These are phyloP conservation scores for Nicotiana tabacum DNA, from an alignment of 257 asterid species.

Conservation along the genomic window DNA sequence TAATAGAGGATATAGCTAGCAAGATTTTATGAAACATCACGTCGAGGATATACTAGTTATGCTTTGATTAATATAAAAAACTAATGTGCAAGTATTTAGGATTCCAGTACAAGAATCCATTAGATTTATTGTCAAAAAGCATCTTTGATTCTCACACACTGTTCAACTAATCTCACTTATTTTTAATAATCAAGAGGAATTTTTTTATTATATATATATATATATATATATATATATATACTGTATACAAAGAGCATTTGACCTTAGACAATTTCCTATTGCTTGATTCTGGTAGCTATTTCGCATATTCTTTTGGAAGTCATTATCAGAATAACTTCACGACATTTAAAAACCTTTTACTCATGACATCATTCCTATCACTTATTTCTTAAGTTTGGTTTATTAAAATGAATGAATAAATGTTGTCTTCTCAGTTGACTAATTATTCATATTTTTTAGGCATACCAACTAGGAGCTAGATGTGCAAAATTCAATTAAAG, in stretches of 20 bases:
- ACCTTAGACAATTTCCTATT: background rate
- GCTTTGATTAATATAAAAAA: background rate
- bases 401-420: too few species aligned
- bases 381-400: too few species aligned
- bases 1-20: too few species aligned
- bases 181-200: background rate
- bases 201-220: background rate
- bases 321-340: background rate
- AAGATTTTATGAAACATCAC: too few species aligned
- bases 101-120: background rate
- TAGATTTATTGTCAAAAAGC: background rate
- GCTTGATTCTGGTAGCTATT: slow-evolving; percentile 1
- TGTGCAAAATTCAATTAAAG: too few species aligned
- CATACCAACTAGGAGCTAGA: too few species aligned
- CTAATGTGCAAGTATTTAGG: background rate
- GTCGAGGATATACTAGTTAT: too few species aligned
- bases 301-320: slow-evolving; percentile 10
- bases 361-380: too few species aligned
- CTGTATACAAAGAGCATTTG: slow-evolving; percentile 8
- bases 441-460: too few species aligned
- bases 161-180: background rate
- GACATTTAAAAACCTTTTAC: background rate
- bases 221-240: background rate
- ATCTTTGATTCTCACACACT: slow-evolving; percentile 3
- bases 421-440: too few species aligned